Base-by-base conservation (phyloP, 805 yeast genomes). In the Naumovozyma baii region DNA sequence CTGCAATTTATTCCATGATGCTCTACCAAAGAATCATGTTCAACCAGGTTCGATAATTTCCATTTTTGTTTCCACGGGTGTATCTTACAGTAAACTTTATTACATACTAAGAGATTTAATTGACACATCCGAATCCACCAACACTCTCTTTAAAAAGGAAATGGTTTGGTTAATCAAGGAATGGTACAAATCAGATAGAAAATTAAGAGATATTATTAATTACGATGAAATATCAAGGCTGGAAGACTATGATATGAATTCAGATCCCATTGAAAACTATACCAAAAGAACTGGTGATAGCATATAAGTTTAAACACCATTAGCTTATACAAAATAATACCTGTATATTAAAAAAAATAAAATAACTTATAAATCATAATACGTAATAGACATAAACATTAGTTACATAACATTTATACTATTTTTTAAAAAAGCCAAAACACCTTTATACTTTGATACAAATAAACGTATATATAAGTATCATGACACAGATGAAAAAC, bases 171-270 rank as follows among this genome's bases (percentile, higher is more conserved):
- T 83, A 55, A 75, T 83, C 40, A 68, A 78, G 51, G 66, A 57
- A 18, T 83, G 92, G 92, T 81, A 77, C 57, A 60, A 68, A 34
- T 67, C 68, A 28, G 90, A 83, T 50, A 72, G 78, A 50, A 74
- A 69, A 49, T 62, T 83, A 45, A 67, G 83, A 51, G 83, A 76
- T 42, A 62, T 72, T 13, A 68, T 80, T 32, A 52, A 74, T 1
- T 59, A 59, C 38, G 75, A 72, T 31, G 63, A 66, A 31, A 66
- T 78, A 10, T 57, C 62, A 12, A 59, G 61, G 25, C 53, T 79
- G 52, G 52, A 57, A 1, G 68, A 61, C 17, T 81, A 80, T 52
- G 57, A 69, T 7, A 48, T 72, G 33, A 73, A 70, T 9, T 62
- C 48, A 4, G 88, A 81, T 55, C 90, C 88, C 8, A 66, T 81